phyloP scores from a whole-genome alignment of 2,329 filamentous ascomycete genomes.

The Phaeosphaeriaceae sp. region DNA sequence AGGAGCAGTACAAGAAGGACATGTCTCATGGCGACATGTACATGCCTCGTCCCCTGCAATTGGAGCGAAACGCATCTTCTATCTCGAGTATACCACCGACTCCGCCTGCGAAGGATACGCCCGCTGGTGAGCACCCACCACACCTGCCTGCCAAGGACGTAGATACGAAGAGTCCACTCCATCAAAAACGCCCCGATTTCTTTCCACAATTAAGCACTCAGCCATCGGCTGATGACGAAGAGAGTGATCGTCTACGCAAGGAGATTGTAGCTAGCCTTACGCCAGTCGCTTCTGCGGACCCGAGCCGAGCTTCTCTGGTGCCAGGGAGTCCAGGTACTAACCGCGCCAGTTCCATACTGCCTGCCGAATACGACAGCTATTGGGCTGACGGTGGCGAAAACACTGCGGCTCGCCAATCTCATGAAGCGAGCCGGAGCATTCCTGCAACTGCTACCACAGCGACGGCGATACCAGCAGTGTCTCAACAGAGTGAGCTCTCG shows the following conservation, averaged over 20 bases:
- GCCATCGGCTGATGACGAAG: slow-evolving; percentile 65
- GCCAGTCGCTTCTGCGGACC: slow-evolving; percentile 27
- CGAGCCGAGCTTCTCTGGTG: slow-evolving; percentile 35
- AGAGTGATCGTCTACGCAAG: slow-evolving; percentile 75
- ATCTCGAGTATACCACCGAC: slow-evolving; percentile 53
- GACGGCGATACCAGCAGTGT: slow-evolving; percentile 9
- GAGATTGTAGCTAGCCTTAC: slow-evolving; percentile 76
- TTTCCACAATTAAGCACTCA: slow-evolving; percentile 56
- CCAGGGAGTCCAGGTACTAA: slow-evolving; percentile 30
- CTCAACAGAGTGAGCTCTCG: slow-evolving; percentile 19
- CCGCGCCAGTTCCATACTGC: slow-evolving; percentile 70
- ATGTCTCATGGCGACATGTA: slow-evolving; percentile 44
- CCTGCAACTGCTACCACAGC: slow-evolving; percentile 21
- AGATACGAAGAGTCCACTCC: slow-evolving; percentile 47
- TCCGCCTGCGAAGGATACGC: slow-evolving; percentile 56
- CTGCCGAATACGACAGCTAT: slow-evolving; percentile 73
- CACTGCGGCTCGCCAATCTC: slow-evolving; percentile 39
- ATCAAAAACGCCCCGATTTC: slow-evolving; percentile 34
- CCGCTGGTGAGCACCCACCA: slow-evolving; percentile 37
- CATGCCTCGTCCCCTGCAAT: slow-evolving; percentile 46
- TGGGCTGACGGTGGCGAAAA: slow-evolving; percentile 63
- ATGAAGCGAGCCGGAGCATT: slow-evolving; percentile 27
- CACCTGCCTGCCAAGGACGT: slow-evolving; percentile 49
- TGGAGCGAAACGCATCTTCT: slow-evolving; percentile 47
- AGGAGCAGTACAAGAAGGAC: slow-evolving; percentile 9